A percentile compares a stretch with the other conserved stretches of the same genome.
These are phyloP conservation scores for Phanerochaete carnosa DNA, from an alignment of 768 basidiomycete species.

Conservation along the genomic window DNA sequence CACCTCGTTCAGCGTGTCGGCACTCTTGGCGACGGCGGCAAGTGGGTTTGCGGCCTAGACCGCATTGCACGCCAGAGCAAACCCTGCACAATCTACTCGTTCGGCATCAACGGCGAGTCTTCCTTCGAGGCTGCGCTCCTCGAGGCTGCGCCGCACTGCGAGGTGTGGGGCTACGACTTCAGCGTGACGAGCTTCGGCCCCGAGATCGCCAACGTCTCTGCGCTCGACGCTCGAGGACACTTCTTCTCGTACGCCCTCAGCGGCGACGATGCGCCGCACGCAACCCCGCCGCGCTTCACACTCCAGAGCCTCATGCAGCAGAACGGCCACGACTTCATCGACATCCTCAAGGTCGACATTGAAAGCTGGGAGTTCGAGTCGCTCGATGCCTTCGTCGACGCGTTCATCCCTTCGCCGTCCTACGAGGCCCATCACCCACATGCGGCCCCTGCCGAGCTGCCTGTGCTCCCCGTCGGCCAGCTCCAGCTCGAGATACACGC, in stretches of 20 bases:
- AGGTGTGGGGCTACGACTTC: slow-evolving; percentile 41
- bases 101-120: slow-evolving; percentile 47
- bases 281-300: slow-evolving; percentile 51
- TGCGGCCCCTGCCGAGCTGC: slow-evolving; percentile 24
- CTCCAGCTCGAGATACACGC: slow-evolving; percentile 65
- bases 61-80: slow-evolving; percentile 34
- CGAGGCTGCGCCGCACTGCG: slow-evolving; percentile 35
- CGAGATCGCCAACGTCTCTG: slow-evolving; percentile 32
- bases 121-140: slow-evolving; percentile 49
- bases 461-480: slow-evolving; percentile 63
- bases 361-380: slow-evolving; percentile 65
- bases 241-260: slow-evolving; percentile 37
- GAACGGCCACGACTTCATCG: slow-evolving; percentile 67
- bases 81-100: slow-evolving; percentile 43
- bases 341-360: slow-evolving; percentile 70
- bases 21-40: slow-evolving; percentile 49
- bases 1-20: slow-evolving; percentile 42
- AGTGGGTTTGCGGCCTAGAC: slow-evolving; percentile 48
- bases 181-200: slow-evolving; percentile 42
- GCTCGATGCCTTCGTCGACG: slow-evolving; percentile 42
- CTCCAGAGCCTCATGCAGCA: slow-evolving; percentile 57
- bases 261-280: slow-evolving; percentile 26
- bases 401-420: slow-evolving; percentile 27
- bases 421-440: slow-evolving; percentile 2
- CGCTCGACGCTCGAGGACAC: slow-evolving; percentile 37